phyloP scores from a whole-genome alignment of 495 filamentous ascomycete genomes.

The Platismatia glauca region DNA sequence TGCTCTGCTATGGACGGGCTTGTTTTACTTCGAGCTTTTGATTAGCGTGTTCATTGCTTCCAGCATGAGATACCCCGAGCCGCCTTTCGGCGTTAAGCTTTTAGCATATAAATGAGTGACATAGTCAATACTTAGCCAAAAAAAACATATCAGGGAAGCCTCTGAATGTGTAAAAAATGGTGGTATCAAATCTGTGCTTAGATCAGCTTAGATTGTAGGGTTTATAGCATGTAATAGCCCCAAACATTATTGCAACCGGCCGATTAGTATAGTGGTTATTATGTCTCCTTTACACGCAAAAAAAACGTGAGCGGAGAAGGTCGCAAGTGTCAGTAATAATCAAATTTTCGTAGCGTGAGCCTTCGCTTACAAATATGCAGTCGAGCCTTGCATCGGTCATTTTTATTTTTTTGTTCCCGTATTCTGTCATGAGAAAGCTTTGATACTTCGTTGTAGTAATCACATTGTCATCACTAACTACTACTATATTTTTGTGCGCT shows the following conservation, averaged over 20 bases:
- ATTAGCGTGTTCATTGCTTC: conserved; percentile 4
- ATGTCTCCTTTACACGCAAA: conserved; percentile 26
- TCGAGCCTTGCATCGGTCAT: conserved; percentile 25
- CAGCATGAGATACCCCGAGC: conserved; percentile 5
- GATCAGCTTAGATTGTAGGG: too few species aligned
- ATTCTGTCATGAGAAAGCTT: too few species aligned
- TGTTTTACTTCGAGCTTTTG: neutral
- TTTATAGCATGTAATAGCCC: too few species aligned
- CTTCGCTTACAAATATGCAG: neutral
- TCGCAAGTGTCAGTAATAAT: conserved; percentile 16
- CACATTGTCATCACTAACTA: too few species aligned
- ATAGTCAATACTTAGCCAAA: neutral
- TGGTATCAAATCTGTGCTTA: too few species aligned
- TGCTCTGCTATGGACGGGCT: neutral
- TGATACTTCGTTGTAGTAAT: too few species aligned
- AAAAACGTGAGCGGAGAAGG: conserved; percentile 20
- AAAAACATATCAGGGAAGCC: neutral
- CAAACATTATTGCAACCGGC: neutral
- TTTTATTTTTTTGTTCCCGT: neutral
- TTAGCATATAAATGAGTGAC: neutral
- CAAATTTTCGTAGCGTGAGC: neutral
- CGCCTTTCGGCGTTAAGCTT: neutral
- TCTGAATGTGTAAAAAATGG: too few species aligned
- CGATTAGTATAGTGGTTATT: conserved; percentile 27
- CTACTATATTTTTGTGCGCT: too few species aligned